Percentiles rank a stretch among this genome's conserved stretches.
phyloP scores from a whole-genome alignment of 2,329 filamentous ascomycete genomes.

The Byssothecium circinans region DNA sequence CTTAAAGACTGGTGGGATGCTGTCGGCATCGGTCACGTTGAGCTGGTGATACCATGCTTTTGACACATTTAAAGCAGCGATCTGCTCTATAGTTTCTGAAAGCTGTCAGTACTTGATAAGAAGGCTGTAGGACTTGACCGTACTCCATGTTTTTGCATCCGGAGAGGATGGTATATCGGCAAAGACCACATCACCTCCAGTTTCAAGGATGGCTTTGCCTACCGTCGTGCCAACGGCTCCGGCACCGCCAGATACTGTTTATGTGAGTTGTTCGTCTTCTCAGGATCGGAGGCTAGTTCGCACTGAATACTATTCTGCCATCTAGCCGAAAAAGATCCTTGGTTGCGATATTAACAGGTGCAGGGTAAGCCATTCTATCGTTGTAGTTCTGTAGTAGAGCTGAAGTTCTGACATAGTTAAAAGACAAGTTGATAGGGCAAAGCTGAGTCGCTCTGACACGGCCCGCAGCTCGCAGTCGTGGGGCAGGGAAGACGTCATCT shows the following conservation, averaged over 20 bases:
- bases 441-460: neutral
- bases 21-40: constrained; percentile 24
- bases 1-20: constrained; percentile 15
- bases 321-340: constrained; percentile 27
- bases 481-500: constrained; percentile 3
- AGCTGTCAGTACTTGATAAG: neutral
- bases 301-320: constrained; percentile 25
- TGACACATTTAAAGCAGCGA: constrained; percentile 10
- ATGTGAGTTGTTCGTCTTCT: neutral
- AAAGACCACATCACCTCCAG: constrained; percentile 29
- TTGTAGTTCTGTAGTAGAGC: too few relatives aligned
- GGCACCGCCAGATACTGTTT: constrained; percentile 30
- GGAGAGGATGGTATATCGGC: constrained; percentile 16
- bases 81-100: constrained; percentile 8
- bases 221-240: constrained; percentile 28
- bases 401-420: too few relatives aligned
- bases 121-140: neutral
- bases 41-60: constrained; percentile 20
- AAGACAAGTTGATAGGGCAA: too few relatives aligned
- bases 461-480: neutral
- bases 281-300: neutral
- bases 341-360: constrained; percentile 19
- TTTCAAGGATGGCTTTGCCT: constrained; percentile 27
- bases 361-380: constrained; percentile 18
- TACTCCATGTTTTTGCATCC: constrained; percentile 14